phyloP scores from a whole-genome alignment of 805 yeast genomes.

The Cyberlindnera lachancei region DNA sequence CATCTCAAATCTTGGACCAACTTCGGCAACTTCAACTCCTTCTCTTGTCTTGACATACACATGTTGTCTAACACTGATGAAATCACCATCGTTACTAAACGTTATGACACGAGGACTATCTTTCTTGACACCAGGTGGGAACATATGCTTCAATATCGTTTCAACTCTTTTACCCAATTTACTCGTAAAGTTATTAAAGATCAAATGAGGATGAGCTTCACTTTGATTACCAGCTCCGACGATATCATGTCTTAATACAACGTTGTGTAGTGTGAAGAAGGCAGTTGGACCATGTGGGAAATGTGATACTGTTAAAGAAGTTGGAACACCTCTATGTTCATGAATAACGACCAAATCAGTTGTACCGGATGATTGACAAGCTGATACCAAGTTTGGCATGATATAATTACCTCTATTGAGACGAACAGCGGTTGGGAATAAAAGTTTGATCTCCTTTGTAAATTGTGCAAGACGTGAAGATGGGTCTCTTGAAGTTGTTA shows the following conservation, averaged over 20 bases:
- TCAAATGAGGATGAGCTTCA: conserved; percentile 89
- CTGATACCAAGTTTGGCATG: conserved; percentile 74
- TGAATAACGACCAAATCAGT: conserved; percentile 83
- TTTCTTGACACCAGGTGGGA: conserved; percentile 94
- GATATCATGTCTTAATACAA: conserved; percentile 88
- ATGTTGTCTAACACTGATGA: conserved; percentile 91
- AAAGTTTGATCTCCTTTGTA: conserved; percentile 81
- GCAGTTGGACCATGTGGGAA: conserved; percentile 98
- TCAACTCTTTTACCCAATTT: conserved; percentile 77
- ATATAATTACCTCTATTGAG: conserved; percentile 91
- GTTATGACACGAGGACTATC: conserved; percentile 90
- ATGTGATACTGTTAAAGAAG: conserved; percentile 85
- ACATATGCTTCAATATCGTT: conserved; percentile 75
- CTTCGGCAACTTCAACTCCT: conserved; percentile 85
- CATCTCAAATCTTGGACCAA: conserved; percentile 99
- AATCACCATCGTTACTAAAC: conserved; percentile 85
- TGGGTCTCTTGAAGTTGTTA: conserved; percentile 92
- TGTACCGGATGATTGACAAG: conserved; percentile 74
- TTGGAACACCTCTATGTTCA: conserved; percentile 98
- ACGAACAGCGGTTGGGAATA: conserved; percentile 85
- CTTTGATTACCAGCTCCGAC: conserved; percentile 78
- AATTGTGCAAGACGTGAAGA: conserved; percentile 80
- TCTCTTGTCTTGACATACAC: conserved; percentile 86
- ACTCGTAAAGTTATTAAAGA: conserved; percentile 83
- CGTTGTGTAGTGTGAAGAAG: conserved; percentile 89